Conservation (phyloP, 805 yeast genomes). For the Candida bentonensis region DNA sequence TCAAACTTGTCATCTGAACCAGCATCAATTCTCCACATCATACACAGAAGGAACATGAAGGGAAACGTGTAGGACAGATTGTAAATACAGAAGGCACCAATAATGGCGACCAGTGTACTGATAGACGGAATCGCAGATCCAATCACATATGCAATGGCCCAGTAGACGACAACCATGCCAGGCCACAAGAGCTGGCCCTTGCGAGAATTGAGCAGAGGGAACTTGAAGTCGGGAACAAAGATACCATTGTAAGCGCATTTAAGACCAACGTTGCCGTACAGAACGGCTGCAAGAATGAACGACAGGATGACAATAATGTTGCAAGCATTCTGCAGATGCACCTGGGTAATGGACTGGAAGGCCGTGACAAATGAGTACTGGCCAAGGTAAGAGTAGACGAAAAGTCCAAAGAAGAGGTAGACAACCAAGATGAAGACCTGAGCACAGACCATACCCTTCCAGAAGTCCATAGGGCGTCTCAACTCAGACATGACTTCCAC, state of each 20-base stretch:
- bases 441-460: slow-evolving; percentile 33
- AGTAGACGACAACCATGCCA: slow-evolving; percentile 25
- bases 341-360: slow-evolving; percentile 26
- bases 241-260: slow-evolving; percentile 31
- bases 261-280: slow-evolving; percentile 34
- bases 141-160: slow-evolving; percentile 30
- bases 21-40: slow-evolving; percentile 9
- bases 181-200: slow-evolving; percentile 27
- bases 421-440: slow-evolving; percentile 26
- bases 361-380: slow-evolving; percentile 26
- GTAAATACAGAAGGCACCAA: slow-evolving; percentile 32
- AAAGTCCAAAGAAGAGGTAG: slow-evolving; percentile 30
- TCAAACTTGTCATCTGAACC: slow-evolving; percentile 6
- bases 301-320: slow-evolving; percentile 26
- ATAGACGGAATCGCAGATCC: slow-evolving; percentile 33
- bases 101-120: slow-evolving; percentile 24
- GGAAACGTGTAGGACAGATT: slow-evolving; percentile 36
- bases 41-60: slow-evolving; percentile 11
- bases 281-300: slow-evolving; percentile 30
- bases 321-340: slow-evolving; percentile 22
- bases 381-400: slow-evolving; percentile 32
- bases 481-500: slow-evolving; percentile 35
- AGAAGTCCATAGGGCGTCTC: slow-evolving; percentile 34
- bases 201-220: slow-evolving; percentile 22
- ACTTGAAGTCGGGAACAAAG: slow-evolving; percentile 20